phyloP scores from a whole-genome alignment of 306 rosid species.

The Prunus kanzakura region DNA sequence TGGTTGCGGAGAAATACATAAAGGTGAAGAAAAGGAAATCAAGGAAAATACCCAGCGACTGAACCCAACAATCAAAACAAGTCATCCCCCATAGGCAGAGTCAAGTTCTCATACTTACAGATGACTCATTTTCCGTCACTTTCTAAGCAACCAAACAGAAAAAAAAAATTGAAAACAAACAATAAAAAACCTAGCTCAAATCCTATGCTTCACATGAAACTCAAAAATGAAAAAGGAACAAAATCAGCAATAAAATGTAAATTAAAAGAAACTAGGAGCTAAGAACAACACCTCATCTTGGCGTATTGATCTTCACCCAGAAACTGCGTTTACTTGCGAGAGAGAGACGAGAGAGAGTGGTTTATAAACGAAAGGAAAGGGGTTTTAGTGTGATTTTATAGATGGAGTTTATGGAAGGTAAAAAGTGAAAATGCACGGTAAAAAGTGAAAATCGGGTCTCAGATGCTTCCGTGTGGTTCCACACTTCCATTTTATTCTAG shows the following conservation, averaged over 20 bases:
- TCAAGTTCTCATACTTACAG: not conserved
- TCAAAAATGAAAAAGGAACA: not conserved
- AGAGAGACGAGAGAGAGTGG: not conserved
- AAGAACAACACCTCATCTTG: conserved; percentile 1
- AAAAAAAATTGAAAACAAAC: not conserved
- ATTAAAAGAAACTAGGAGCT: not conserved
- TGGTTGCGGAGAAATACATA: too few species aligned
- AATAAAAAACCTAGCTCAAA: not conserved
- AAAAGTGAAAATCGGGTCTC: not conserved
- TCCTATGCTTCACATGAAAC: not conserved
- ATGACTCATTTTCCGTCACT: not conserved
- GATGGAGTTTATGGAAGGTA: not conserved
- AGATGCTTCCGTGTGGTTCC: not conserved
- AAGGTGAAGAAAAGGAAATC: too few species aligned
- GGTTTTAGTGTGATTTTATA: not conserved
- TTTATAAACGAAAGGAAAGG: not conserved
- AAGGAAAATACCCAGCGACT: not conserved
- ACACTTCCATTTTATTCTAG: not conserved
- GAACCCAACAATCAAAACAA: not conserved
- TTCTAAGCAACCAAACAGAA: conserved; percentile 7
- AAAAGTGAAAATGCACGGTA: not conserved
- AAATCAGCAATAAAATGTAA: not conserved
- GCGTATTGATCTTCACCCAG: not conserved
- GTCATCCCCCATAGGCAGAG: not conserved
- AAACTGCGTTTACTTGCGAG: not conserved